A percentile compares a stretch with the other conserved stretches of the same genome.
These are phyloP conservation scores for Moniliella sp. DNA, from an alignment of 1,284 basidiomycete genomes.

Conservation along the genomic window DNA sequence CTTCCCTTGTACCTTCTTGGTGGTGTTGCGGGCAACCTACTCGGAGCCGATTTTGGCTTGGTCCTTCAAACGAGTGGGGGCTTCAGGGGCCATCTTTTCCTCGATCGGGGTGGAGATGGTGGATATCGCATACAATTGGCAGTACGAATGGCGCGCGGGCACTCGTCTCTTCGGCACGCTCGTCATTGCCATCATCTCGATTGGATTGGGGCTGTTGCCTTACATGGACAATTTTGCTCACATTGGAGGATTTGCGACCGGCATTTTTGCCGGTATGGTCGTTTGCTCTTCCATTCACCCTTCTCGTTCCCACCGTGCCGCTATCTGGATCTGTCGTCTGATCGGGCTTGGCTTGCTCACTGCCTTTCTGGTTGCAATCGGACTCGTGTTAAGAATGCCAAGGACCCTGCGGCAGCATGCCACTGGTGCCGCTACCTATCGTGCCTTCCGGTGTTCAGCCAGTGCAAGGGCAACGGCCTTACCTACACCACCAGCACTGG, in stretches of 20 bases:
- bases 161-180: constrained; percentile 53
- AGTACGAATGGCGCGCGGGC: constrained; percentile 38
- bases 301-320: constrained; percentile 50
- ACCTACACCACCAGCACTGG: neutral
- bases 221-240: constrained; percentile 37
- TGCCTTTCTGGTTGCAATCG: constrained; percentile 58
- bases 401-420: constrained; percentile 46
- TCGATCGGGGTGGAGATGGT: constrained; percentile 59
- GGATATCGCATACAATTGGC: constrained; percentile 78
- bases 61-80: constrained; percentile 75
- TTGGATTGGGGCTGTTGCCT: constrained; percentile 50
- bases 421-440: constrained; percentile 55
- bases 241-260: constrained; percentile 35
- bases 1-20: constrained; percentile 62
- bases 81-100: constrained; percentile 64
- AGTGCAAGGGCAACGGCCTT: neutral
- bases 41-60: constrained; percentile 69
- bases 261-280: constrained; percentile 48
- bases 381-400: constrained; percentile 58
- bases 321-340: constrained; percentile 53
- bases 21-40: constrained; percentile 52
- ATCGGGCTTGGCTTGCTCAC: constrained; percentile 53
- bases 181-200: constrained; percentile 59
- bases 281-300: constrained; percentile 67
- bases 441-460: constrained; percentile 40